Percentiles rank a stretch among this genome's conserved stretches.
Evolutionary conservation across 2,329 filamentous ascomycete species (phyloP).

Genomic region (Sarocladium kiliense): DNA sequence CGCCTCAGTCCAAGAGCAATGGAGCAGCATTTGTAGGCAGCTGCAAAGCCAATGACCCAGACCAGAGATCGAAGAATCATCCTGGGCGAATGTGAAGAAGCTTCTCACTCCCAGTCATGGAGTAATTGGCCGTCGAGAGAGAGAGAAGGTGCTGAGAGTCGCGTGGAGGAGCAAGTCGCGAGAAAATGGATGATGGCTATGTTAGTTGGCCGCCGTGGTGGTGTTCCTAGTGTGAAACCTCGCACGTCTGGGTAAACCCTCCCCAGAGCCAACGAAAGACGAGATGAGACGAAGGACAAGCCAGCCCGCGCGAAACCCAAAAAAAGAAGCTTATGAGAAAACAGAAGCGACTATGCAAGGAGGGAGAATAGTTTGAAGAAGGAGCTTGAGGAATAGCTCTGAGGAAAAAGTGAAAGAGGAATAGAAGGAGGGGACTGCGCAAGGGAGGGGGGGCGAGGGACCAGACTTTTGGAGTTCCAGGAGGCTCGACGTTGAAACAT

Average conservation of each 20-base stretch:
- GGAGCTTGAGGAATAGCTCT: no score
- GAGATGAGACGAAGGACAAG: not conserved
- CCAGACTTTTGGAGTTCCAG: not conserved
- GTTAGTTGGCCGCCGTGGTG: not conserved
- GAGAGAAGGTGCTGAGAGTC: not conserved
- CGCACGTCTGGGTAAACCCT: not conserved
- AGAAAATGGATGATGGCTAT: not conserved
- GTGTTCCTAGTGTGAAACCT: not conserved
- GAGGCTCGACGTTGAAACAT: slow-evolving; percentile 6
- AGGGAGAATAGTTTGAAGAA: not conserved
- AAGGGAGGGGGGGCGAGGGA: not conserved
- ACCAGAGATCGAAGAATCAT: not conserved
- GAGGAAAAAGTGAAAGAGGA: not conserved
- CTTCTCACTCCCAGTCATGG: no score
- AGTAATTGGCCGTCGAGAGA: no score
- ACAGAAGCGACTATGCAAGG: not conserved
- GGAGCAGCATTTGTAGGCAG: not conserved
- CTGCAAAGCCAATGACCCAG: not conserved
- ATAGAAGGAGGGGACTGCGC: not conserved
- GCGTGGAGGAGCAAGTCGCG: not conserved
- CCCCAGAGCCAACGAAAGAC: not conserved
- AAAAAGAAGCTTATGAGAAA: not conserved
- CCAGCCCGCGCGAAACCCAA: not conserved
- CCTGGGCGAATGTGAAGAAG: not conserved
- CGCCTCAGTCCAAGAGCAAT: not conserved